phyloP scores from a whole-genome alignment of 768 basidiomycete genomes.

The Serendipita indica region DNA sequence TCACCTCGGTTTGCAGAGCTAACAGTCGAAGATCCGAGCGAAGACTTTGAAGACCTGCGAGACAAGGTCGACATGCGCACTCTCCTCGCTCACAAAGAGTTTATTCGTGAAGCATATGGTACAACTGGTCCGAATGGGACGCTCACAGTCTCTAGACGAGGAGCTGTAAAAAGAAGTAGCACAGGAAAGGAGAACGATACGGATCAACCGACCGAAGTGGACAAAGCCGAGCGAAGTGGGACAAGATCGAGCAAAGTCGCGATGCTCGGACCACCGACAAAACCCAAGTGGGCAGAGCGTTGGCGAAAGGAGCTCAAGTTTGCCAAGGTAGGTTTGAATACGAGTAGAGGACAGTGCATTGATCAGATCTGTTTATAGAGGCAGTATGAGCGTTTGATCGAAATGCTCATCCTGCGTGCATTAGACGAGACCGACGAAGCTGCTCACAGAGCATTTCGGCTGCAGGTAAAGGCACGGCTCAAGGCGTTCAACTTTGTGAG shows the following conservation, averaged over 20 bases:
- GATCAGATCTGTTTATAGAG: slow-evolving; percentile 34
- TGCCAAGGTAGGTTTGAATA: slow-evolving; percentile 50
- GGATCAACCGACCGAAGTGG: slow-evolving; percentile 34
- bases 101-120: slow-evolving; percentile 50
- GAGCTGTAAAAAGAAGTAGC: not conserved
- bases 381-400: slow-evolving; percentile 82
- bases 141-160: not conserved
- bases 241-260: slow-evolving; percentile 30
- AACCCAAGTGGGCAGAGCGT: slow-evolving; percentile 61
- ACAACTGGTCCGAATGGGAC: not conserved
- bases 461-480: slow-evolving; percentile 80
- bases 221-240: slow-evolving; percentile 27
- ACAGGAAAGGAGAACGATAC: slow-evolving; percentile 10
- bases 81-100: slow-evolving; percentile 46
- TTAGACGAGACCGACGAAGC: slow-evolving; percentile 47
- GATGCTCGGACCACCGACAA: slow-evolving; percentile 62
- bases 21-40: slow-evolving; percentile 95
- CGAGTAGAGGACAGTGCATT: not conserved
- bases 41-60: slow-evolving; percentile 91
- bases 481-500: slow-evolving; percentile 91
- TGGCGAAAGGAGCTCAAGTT: slow-evolving; percentile 79
- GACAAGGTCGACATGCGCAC: slow-evolving; percentile 82
- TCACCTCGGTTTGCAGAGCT: slow-evolving; percentile 69
- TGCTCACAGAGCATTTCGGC: slow-evolving; percentile 49
- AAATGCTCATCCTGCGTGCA: slow-evolving; percentile 72